phyloP scores from a whole-genome alignment of 805 yeast species.

The Scheffersomyces lignosus region DNA sequence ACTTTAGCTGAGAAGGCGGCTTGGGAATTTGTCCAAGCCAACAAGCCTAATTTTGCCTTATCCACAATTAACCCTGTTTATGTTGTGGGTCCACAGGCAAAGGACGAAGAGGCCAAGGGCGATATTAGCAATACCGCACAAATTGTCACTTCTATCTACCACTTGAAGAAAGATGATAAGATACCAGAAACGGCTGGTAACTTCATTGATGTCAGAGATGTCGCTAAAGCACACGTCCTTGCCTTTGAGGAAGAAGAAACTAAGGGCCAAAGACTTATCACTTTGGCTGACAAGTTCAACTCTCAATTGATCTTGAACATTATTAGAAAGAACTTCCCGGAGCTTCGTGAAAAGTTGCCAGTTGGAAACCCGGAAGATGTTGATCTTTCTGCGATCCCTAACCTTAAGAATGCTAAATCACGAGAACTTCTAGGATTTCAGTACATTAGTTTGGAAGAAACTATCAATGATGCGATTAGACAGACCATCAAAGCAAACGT shows the following conservation, averaged over 20 bases:
- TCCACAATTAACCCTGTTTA: slow-evolving; percentile 35
- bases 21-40: slow-evolving; percentile 50
- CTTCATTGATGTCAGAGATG: slow-evolving; percentile 15
- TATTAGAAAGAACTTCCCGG: slow-evolving; percentile 18
- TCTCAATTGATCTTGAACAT: slow-evolving; percentile 15
- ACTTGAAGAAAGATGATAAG: slow-evolving; percentile 11
- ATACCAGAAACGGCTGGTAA: slow-evolving; percentile 15
- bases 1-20: slow-evolving; percentile 61
- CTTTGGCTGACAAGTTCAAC: slow-evolving; percentile 10
- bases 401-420: too few species aligned
- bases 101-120: slow-evolving; percentile 24
- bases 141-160: slow-evolving; percentile 14
- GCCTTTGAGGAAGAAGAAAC: slow-evolving; percentile 43
- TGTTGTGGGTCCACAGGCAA: slow-evolving; percentile 44
- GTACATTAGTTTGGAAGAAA: too few species aligned
- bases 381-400: too few species aligned
- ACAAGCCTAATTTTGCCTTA: slow-evolving; percentile 24
- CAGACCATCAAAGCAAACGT: too few species aligned
- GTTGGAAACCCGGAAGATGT: slow-evolving; percentile 12
- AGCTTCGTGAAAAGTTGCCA: slow-evolving; percentile 12
- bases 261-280: slow-evolving; percentile 34
- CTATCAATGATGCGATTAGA: too few species aligned
- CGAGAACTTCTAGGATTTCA: too few species aligned
- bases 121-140: slow-evolving; percentile 24
- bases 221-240: slow-evolving; percentile 51